phyloP scores from a whole-genome alignment of 768 basidiomycete species.

The Clavaria fumosa region DNA sequence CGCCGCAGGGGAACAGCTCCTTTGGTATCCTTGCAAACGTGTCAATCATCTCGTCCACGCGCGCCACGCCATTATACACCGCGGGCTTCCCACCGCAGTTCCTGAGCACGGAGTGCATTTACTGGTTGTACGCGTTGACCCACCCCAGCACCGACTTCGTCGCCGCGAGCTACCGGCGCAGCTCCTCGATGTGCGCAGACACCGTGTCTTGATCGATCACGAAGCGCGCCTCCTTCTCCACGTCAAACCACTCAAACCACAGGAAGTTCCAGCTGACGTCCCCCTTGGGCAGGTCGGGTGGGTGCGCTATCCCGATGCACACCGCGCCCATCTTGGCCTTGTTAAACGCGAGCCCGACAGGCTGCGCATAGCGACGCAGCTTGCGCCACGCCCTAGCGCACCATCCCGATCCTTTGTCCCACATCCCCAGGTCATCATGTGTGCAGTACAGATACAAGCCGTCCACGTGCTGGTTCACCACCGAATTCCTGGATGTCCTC shows the following conservation, averaged over 20 bases:
- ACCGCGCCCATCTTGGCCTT: conserved; percentile 27
- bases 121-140: conserved; percentile 26
- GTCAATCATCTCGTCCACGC: conserved; percentile 19
- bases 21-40: conserved; percentile 21
- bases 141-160: conserved; percentile 26
- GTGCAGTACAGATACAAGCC: conserved; percentile 29
- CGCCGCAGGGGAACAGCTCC: conserved; percentile 19
- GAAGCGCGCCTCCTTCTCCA: conserved; percentile 16
- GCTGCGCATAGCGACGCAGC: conserved; percentile 25
- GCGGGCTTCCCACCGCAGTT: conserved; percentile 24
- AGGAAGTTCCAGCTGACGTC: conserved; percentile 28
- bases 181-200: conserved; percentile 22
- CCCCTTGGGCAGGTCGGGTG: conserved; percentile 15
- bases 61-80: conserved; percentile 18
- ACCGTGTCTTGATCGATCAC: conserved; percentile 23
- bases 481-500: conserved; percentile 18
- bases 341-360: conserved; percentile 29
- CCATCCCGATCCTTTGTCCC: conserved; percentile 19
- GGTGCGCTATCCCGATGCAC: conserved; percentile 15
- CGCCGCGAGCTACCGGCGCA: conserved; percentile 21
- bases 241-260: conserved; percentile 24
- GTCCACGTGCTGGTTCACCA: conserved; percentile 25
- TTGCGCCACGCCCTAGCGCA: conserved; percentile 25
- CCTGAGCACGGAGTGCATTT: conserved; percentile 23
- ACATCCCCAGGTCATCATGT: conserved; percentile 33